These are phyloP conservation scores for Mucor ambiguus DNA, from an alignment of 371 early-diverging fungal genomes.

Conservation along the genomic window DNA sequence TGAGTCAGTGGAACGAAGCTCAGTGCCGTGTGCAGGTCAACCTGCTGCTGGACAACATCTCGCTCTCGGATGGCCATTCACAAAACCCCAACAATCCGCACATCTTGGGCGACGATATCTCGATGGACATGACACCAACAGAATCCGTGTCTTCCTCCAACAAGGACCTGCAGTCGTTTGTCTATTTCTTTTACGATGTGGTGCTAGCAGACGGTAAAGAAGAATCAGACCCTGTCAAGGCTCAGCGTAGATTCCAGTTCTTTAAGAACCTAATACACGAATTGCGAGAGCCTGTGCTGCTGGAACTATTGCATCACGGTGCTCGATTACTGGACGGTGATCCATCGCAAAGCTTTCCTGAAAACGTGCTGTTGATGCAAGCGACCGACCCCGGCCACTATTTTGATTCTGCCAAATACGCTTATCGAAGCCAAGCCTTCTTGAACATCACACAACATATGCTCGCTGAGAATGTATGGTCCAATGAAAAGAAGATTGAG, in stretches of 20 bases:
- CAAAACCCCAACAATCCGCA: constrained; percentile 34
- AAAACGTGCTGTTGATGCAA: constrained; percentile 47
- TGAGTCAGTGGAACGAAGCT: constrained; percentile 65
- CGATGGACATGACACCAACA: constrained; percentile 12
- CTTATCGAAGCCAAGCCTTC: constrained; percentile 53
- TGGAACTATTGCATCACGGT: constrained; percentile 42
- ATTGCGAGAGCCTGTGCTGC: constrained; percentile 39
- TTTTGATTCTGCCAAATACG: constrained; percentile 32
- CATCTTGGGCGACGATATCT: constrained; percentile 32
- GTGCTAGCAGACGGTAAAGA: constrained; percentile 49
- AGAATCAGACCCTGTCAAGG: constrained; percentile 34
- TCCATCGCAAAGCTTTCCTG: constrained; percentile 36
- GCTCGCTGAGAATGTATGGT: constrained; percentile 54
- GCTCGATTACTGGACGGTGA: constrained; percentile 42
- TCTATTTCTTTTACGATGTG: constrained; percentile 57
- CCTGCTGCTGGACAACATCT: constrained; percentile 56
- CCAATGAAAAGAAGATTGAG: constrained; percentile 49
- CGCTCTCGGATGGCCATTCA: constrained; percentile 37
- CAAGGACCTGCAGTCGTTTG: constrained; percentile 53
- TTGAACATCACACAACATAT: constrained; percentile 58
- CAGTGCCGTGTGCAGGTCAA: constrained; percentile 63
- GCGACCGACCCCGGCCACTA: constrained; percentile 2
- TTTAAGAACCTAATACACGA: constrained; percentile 46
- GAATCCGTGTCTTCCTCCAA: constrained; percentile 19
- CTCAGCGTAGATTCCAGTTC: constrained; percentile 44